A percentile compares a stretch with the other conserved stretches of the same genome.
These are phyloP conservation scores for Quillaja saponaria DNA, from an alignment of 306 rosid genomes.

Conservation along the genomic window DNA sequence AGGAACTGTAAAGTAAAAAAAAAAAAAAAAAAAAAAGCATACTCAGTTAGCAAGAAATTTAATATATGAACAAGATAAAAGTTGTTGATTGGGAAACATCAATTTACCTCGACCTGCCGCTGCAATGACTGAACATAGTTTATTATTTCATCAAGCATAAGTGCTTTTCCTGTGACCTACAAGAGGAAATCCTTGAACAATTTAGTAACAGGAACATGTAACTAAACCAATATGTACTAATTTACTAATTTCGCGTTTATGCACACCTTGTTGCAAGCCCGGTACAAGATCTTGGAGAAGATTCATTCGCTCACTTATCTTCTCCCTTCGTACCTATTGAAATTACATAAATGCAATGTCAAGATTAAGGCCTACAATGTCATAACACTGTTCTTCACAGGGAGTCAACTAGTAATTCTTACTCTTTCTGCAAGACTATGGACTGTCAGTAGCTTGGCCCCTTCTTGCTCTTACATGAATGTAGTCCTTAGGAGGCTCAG, in stretches of 20 bases:
- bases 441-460: conserved; percentile 98
- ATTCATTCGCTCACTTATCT: conserved; percentile 96
- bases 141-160: conserved; percentile 95
- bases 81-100: conserved; percentile 26
- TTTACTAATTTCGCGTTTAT: neutral
- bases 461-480: conserved; percentile 99
- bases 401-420: conserved; percentile 25
- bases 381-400: neutral
- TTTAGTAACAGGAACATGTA: conserved; percentile 24
- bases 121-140: conserved; percentile 98
- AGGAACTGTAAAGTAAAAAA: conserved; percentile 57
- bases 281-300: conserved; percentile 98
- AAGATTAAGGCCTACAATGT: conserved; percentile 2
- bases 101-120: conserved; percentile 90
- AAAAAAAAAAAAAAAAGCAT: conserved; percentile 7
- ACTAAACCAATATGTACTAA: neutral
- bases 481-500: conserved; percentile 84
- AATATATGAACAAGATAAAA: conserved; percentile 23
- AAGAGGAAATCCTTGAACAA: conserved; percentile 14
- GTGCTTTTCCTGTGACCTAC: conserved; percentile 96
- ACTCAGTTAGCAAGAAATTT: conserved; percentile 33
- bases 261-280: conserved; percentile 86
- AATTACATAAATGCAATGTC: conserved; percentile 27
- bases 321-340: conserved; percentile 85
- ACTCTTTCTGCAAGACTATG: conserved; percentile 99